Evolutionary conservation across 2,329 filamentous ascomycete genomes (phyloP).

Genomic region (Aspergillus hiratsukae): DNA sequence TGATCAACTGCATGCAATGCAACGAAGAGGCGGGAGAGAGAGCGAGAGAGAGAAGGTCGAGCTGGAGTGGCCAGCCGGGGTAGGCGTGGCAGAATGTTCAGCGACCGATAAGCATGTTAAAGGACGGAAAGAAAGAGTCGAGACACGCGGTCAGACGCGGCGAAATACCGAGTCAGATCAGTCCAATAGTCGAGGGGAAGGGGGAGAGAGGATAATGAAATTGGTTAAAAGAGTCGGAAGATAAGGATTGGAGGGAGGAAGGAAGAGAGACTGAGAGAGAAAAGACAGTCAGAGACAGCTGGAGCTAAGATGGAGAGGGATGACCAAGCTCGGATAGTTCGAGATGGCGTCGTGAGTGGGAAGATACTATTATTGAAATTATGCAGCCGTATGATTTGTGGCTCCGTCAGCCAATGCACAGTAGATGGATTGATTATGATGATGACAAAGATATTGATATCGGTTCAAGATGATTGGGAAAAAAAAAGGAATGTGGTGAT

Average conservation of each 20-base stretch:
- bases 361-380: neutral
- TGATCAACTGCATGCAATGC: conserved; percentile 6
- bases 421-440: neutral
- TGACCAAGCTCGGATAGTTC: neutral
- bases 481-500: neutral
- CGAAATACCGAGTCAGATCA: neutral
- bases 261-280: conserved; percentile 4
- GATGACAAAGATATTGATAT: neutral
- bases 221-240: conserved; percentile 5
- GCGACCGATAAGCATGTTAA: conserved; percentile 23
- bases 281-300: neutral
- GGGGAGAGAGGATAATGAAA: conserved; percentile 10
- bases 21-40: neutral
- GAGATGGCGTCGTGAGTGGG: neutral
- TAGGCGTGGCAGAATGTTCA: conserved; percentile 21
- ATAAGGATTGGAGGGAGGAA: conserved; percentile 4
- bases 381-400: neutral
- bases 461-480: neutral
- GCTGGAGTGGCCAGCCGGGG: conserved; percentile 18
- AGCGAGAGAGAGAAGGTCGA: conserved; percentile 3
- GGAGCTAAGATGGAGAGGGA: neutral
- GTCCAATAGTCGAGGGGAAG: neutral
- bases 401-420: neutral
- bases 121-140: conserved; percentile 5
- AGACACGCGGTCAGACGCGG: conserved; percentile 2